Percentiles rank a stretch among this genome's conserved stretches.
phyloP scores from a whole-genome alignment of 2,329 filamentous ascomycete species.

The Sporothrix humicola region DNA sequence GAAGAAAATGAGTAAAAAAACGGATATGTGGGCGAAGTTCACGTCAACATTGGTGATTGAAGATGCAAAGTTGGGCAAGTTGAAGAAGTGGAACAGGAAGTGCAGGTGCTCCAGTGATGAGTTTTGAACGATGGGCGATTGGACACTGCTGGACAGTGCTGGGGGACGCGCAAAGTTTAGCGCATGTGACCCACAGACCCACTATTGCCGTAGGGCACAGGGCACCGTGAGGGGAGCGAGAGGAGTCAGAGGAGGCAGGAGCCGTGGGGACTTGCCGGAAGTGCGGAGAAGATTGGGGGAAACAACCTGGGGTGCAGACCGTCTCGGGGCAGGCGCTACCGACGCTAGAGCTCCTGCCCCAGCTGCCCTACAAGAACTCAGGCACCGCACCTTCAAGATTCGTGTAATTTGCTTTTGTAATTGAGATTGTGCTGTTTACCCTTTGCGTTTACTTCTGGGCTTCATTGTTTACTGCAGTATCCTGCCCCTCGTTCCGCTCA shows the following conservation, averaged over 20 bases:
- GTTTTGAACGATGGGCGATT: not conserved
- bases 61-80: not conserved
- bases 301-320: too few species aligned
- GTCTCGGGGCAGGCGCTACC: too few species aligned
- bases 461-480: too few species aligned
- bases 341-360: too few species aligned
- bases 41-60: not conserved
- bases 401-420: too few species aligned
- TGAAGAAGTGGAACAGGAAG: too few species aligned
- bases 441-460: too few species aligned
- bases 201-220: not conserved
- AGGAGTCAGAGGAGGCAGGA: not conserved
- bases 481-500: too few species aligned
- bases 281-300: conserved; percentile 16
- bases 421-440: too few species aligned
- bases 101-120: not conserved
- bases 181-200: conserved; percentile 10
- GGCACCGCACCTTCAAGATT: too few species aligned
- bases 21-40: not conserved
- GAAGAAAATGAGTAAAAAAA: not conserved
- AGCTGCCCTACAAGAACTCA: too few species aligned
- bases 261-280: conserved; percentile 7
- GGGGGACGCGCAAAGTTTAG: not conserved
- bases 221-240: too few species aligned
- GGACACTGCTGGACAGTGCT: not conserved